Evolutionary conservation across 805 yeast species (phyloP).

Genomic region (Cyberlindnera xishuangbannaensis): DNA sequence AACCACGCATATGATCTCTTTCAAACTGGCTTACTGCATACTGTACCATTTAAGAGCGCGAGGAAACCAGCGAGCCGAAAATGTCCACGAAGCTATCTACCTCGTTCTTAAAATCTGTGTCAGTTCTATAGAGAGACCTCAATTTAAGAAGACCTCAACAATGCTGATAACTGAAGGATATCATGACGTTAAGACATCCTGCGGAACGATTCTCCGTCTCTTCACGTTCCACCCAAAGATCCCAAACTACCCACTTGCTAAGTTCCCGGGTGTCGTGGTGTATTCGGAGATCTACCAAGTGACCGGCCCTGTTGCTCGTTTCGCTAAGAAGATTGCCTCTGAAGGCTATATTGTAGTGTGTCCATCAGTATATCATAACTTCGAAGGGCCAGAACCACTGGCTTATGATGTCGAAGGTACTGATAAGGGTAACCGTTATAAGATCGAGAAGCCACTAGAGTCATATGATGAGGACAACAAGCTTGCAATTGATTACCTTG

Average conservation of each 20-base stretch:
- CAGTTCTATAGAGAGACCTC: neutral
- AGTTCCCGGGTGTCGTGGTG: slow-evolving; percentile 75
- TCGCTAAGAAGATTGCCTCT: slow-evolving; percentile 73
- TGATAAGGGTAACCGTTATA: slow-evolving; percentile 64
- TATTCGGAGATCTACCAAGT: slow-evolving; percentile 79
- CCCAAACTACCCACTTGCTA: slow-evolving; percentile 69
- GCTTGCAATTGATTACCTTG: slow-evolving; percentile 57
- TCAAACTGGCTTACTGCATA: too few relatives aligned
- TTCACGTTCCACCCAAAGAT: slow-evolving; percentile 63
- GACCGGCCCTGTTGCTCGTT: slow-evolving; percentile 75
- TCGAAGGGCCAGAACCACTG: slow-evolving; percentile 56
- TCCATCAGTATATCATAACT: slow-evolving; percentile 76
- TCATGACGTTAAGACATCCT: slow-evolving; percentile 60
- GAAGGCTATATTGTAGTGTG: slow-evolving; percentile 77
- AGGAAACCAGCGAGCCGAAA: too few relatives aligned
- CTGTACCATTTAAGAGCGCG: too few relatives aligned
- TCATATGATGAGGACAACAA: slow-evolving; percentile 74
- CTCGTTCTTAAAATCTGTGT: neutral
- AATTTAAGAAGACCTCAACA: neutral
- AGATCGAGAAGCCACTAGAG: slow-evolving; percentile 57
- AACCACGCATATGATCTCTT: too few relatives aligned
- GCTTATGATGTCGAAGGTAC: slow-evolving; percentile 71
- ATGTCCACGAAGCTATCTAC: too few relatives aligned
- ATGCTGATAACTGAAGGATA: slow-evolving; percentile 68
- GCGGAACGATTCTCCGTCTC: slow-evolving; percentile 62